Evolutionary conservation across 768 basidiomycete genomes (phyloP).

Genomic region (Hypsizygus marmoreus): DNA sequence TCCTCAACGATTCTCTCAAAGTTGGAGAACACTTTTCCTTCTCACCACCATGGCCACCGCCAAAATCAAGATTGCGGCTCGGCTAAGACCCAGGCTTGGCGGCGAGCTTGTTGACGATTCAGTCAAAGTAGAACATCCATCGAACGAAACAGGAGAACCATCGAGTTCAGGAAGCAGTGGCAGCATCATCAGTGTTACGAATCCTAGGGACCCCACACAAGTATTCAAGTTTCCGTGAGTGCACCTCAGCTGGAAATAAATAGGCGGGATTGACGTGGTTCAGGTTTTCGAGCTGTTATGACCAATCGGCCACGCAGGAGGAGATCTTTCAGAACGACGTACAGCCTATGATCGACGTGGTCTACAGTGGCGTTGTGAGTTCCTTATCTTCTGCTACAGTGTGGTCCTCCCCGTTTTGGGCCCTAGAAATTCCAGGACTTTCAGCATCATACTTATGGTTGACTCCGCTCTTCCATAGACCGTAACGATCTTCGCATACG

Average conservation of each 20-base stretch:
- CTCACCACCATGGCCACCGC: conserved; percentile 33
- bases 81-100: conserved; percentile 65
- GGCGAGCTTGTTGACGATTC: conserved; percentile 65
- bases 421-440: too few relatives aligned
- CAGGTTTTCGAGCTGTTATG: conserved; percentile 80
- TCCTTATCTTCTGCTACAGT: background rate
- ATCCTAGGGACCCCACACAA: conserved; percentile 68
- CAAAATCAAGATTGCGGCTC: conserved; percentile 72
- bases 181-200: conserved; percentile 63
- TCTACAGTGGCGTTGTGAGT: conserved; percentile 74
- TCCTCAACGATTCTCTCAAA: background rate
- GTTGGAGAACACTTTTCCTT: background rate
- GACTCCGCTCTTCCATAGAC: conserved; percentile 46
- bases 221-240: conserved; percentile 79
- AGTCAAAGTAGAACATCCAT: conserved; percentile 50
- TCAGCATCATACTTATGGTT: too few relatives aligned
- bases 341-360: conserved; percentile 74
- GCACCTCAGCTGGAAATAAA: background rate
- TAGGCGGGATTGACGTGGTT: background rate
- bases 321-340: conserved; percentile 80
- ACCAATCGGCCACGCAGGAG: conserved; percentile 66
- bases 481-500: conserved; percentile 88
- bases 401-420: background rate
- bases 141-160: conserved; percentile 32
- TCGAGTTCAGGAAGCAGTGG: conserved; percentile 34